Evolutionary conservation across 306 rosid species (phyloP), one percentile per base, ranked within the genome.

Genomic region (Myrica gale): DNA sequence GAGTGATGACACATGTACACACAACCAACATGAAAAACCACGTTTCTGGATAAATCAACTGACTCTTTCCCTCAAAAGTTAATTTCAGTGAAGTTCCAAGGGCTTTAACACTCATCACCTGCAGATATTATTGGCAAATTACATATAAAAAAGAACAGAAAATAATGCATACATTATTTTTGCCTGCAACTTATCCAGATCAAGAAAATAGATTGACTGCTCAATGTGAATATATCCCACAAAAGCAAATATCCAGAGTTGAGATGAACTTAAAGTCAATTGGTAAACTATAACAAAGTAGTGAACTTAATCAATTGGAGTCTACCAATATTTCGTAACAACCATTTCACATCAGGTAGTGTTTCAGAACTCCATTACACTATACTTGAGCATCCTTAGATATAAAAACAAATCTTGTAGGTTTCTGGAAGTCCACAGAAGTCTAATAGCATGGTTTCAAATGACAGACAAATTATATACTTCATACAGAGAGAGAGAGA

Each of bases 51-150:
- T 84, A 89, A 72, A 82, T 66, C 72, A 93, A 84, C 73, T 93
- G 98, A 80, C 89, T 93, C n/a, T 82, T 88, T 69, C 97, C 98
- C 86, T 89, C 92, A 81, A 93, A 89, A 68, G 95, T 93, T 78
- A 93, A 87, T 41, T 93, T 93, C 84, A 93, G 81, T 67, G 97
- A 88, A 74, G 91, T 93, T 74, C 98, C 98, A 53, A 93, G 85
- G 85, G 98, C 98, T 81, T 93, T 93, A 75, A 93, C 97, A 81
- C 98, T 90, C 98, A 93, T 90, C 76, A 93, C 98, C 98, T 93
- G 89, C 75, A 85, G 48, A 84, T 23, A 71, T 55, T 42, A 41
- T 21, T 62, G 76, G 32, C 42, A 65, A 68, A 42, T 50, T 4
- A 62, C n/a, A 13, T 10, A 75, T 68, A 3, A 5, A 19, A 23